A percentile compares a stretch with the other conserved stretches of the same genome.
Conservation (phyloP, 495 filamentous ascomycete species). For the Aspergillus ostianus region DNA sequence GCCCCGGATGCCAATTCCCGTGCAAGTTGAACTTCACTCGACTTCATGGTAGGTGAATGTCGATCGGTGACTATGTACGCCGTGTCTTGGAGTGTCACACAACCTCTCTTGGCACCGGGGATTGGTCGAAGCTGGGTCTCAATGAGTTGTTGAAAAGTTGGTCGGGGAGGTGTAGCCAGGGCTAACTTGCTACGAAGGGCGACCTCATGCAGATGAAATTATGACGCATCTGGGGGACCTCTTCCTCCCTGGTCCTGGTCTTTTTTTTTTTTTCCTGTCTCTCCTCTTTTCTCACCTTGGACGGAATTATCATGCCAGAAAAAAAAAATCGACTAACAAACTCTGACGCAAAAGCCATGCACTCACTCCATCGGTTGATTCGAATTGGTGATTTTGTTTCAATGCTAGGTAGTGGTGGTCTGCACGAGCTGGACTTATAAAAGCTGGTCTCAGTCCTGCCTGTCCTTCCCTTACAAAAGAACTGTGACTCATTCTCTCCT, state of each 20-base stretch:
- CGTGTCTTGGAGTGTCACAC: background rate
- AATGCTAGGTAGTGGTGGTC: conserved; percentile 3
- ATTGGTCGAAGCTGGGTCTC: background rate
- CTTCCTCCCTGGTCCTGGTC: background rate
- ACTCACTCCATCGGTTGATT: conserved; percentile 9
- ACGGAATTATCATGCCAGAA: background rate
- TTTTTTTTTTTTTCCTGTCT: conserved; percentile 6
- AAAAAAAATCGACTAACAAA: background rate
- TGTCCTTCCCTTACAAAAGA: background rate
- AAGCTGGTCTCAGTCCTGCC: conserved; percentile 9
- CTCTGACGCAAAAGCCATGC: conserved; percentile 14
- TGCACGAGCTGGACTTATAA: conserved; percentile 12
- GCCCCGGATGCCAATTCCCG: background rate
- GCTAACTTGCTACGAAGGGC: background rate
- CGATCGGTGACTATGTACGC: background rate
- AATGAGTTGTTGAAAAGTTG: background rate
- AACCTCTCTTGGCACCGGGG: background rate
- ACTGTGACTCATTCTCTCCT: background rate
- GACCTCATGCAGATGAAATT: conserved; percentile 27
- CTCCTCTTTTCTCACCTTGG: conserved; percentile 10
- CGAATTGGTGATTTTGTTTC: conserved; percentile 7
- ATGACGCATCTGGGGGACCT: conserved; percentile 36
- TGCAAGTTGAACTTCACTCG: background rate
- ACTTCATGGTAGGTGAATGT: background rate
- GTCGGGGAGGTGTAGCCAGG: background rate